These are phyloP conservation scores for Capsicum pubescens DNA, from an alignment of 257 asterid genomes.

Conservation along the genomic window DNA sequence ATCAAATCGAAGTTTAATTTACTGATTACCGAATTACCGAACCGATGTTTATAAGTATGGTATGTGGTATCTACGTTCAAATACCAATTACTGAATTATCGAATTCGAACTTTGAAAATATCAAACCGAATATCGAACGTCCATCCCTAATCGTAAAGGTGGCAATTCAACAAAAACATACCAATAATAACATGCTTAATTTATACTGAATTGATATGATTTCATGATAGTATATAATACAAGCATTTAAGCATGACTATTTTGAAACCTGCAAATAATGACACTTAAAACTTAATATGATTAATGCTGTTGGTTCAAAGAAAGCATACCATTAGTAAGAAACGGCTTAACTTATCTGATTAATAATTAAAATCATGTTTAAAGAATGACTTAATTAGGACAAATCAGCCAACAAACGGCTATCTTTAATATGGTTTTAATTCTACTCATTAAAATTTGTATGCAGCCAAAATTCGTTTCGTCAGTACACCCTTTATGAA, in stretches of 20 bases:
- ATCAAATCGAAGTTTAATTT: too few species aligned
- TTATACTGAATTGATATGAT: background rate
- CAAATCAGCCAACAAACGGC: background rate
- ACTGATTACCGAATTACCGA: too few species aligned
- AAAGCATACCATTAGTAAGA: background rate
- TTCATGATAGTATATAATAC: background rate
- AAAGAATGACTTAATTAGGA: background rate
- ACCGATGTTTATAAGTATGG: too few species aligned
- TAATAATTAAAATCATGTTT: background rate
- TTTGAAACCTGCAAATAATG: background rate
- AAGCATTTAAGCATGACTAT: background rate
- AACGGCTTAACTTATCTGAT: background rate
- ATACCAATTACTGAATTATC: too few species aligned
- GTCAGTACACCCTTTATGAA: background rate
- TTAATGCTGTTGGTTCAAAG: conserved; percentile 11
- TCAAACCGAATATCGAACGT: too few species aligned
- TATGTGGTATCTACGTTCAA: too few species aligned
- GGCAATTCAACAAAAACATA: background rate
- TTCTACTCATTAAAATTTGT: too few species aligned
- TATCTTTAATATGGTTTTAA: background rate
- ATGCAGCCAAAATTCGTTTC: background rate
- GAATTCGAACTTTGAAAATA: too few species aligned
- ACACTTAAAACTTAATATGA: background rate
- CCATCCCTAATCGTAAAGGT: too few species aligned
- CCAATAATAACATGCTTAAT: background rate